Base-by-base conservation (phyloP, 140 eudicot genomes). In the Erigeron philadelphicus region DNA sequence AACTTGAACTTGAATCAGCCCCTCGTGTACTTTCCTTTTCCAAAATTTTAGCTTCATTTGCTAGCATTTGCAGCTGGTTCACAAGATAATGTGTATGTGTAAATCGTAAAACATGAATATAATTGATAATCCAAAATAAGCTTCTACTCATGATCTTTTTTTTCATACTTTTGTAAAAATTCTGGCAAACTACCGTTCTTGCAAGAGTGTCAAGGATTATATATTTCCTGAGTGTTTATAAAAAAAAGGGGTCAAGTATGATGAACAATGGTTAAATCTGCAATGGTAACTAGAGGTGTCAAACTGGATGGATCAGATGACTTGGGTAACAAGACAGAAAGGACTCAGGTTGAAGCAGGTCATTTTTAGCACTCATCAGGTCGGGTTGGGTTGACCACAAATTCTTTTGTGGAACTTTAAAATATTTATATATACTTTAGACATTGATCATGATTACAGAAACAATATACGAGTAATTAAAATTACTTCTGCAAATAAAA, bases 1-100 rank as follows among this genome's bases (percentile, higher is more conserved):
- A 79, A 74, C 18, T 79, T 38, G 86, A 59, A 76, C 80, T 82
- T 81, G 90, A 43, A 38, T 80, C 88, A 5, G 59, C 62, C 15
- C 83, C 86, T 68, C 76, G 75, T 42, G 75, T 47, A 63, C 61
- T 78, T 75, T 87, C 97, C 40, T 80, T 70, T 82, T 94, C 97
- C 85, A 94, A 68, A 48, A 54, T 43, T 69, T 89, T 94, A 72
- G 95, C 95, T 84, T 94, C 99, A 70, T 82, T 94, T 7, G 86
- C 77, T 61, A 94, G 90, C 88, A 85, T 56, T 16, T 80, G 72
- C 57, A 89, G 73, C 99, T 94, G 90, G 65, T 83, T 74, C 79
- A 80, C 46, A 55, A 44, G 69, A 58, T 12, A 44, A 61, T 10
- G 10, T 60, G 41, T 8, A 53, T 21, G 17, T 60, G 41, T 16